phyloP scores from a whole-genome alignment of 768 basidiomycete species.

The Suillus alpinus region DNA sequence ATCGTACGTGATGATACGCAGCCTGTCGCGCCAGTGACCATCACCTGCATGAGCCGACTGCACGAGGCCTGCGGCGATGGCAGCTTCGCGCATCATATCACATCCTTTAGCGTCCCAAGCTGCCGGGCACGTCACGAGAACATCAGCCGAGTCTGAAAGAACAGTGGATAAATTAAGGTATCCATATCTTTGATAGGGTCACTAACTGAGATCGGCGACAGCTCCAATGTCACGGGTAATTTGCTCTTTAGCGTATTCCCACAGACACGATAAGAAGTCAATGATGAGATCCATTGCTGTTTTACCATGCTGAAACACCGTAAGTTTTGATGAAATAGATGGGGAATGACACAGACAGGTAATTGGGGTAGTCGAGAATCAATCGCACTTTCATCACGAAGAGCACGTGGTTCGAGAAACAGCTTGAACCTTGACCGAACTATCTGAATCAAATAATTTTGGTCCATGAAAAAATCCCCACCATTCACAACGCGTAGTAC shows the following conservation, averaged over 20 bases:
- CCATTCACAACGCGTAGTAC: conserved; percentile 60
- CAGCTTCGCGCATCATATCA: conserved; percentile 82
- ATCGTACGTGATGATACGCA: conserved; percentile 73
- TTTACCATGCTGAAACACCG: conserved; percentile 59
- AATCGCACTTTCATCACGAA: conserved; percentile 66
- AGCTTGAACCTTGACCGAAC: conserved; percentile 70
- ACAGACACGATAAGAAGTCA: conserved; percentile 79
- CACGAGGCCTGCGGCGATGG: conserved; percentile 78
- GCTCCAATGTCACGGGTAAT: conserved; percentile 86
- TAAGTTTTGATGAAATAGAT: conserved; percentile 10
- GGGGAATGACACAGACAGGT: conserved; percentile 45
- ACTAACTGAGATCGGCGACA: conserved; percentile 79
- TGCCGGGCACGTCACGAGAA: conserved; percentile 85
- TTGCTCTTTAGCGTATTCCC: conserved; percentile 84
- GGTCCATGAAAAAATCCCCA: conserved; percentile 14
- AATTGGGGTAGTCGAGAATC: conserved; percentile 79
- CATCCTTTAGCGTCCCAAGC: conserved; percentile 89
- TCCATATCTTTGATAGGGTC: neutral
- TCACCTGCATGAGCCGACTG: conserved; percentile 70
- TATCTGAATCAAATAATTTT: neutral
- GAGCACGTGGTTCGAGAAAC: conserved; percentile 77
- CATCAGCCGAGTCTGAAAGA: conserved; percentile 69
- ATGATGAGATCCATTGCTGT: conserved; percentile 74
- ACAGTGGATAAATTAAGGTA: conserved; percentile 2
- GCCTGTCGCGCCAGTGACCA: conserved; percentile 71